Conservation (phyloP, 192 early-diverging fungal species). For the Dimargaris cristalligena region DNA sequence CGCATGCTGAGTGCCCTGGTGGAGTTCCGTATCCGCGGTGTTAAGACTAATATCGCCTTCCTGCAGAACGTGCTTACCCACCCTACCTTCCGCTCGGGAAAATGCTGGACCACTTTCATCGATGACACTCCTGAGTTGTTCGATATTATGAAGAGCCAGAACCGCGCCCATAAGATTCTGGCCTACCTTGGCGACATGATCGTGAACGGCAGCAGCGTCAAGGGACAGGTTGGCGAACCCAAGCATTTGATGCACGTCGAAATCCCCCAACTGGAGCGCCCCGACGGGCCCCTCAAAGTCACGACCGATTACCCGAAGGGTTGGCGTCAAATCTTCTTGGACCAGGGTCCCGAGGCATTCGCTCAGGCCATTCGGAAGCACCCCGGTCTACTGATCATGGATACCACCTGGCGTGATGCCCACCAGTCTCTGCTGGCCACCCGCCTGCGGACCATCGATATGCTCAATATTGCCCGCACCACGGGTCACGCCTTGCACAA, state of each 20-base stretch:
- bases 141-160: slow-evolving; percentile 51
- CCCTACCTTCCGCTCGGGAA: slow-evolving; percentile 61
- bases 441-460: slow-evolving; percentile 87
- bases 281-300: slow-evolving; percentile 35
- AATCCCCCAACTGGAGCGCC: slow-evolving; percentile 38
- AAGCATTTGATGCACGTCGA: slow-evolving; percentile 38
- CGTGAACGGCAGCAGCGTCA: slow-evolving; percentile 81
- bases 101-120: slow-evolving; percentile 95
- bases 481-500: slow-evolving; percentile 78
- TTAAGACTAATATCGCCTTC: slow-evolving; percentile 95
- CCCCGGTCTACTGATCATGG: slow-evolving; percentile 77
- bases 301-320: slow-evolving; percentile 37
- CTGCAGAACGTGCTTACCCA: slow-evolving; percentile 73
- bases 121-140: slow-evolving; percentile 93
- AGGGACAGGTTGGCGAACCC: slow-evolving; percentile 77
- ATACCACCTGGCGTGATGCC: slow-evolving; percentile 95
- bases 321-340: slow-evolving; percentile 77
- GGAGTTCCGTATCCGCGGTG: slow-evolving; percentile 91
- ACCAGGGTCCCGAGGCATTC: slow-evolving; percentile 78
- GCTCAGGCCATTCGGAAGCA: slow-evolving; percentile 79
- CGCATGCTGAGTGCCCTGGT: slow-evolving; percentile 74
- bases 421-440: slow-evolving; percentile 93
- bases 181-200: slow-evolving; percentile 80
- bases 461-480: slow-evolving; percentile 70
- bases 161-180: slow-evolving; percentile 76